Evolutionary conservation across 1,284 basidiomycete species (phyloP), one percentile per base, ranked within the genome.

Genomic region (Apiotrichum mycotoxinovorans): DNA sequence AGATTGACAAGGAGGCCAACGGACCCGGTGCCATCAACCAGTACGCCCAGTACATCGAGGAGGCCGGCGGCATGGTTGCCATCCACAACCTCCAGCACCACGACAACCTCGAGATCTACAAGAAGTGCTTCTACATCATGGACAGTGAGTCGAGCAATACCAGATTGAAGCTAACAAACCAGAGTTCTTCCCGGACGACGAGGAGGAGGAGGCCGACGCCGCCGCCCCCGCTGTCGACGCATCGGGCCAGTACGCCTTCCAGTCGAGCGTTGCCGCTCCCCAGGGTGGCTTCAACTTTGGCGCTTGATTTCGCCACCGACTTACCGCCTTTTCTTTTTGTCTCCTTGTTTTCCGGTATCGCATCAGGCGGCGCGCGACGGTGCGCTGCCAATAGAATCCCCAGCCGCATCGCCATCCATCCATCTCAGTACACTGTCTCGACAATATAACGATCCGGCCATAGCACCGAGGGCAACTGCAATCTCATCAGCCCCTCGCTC

Each of bases 111-210:
- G 95, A 98, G 72, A 98, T 98, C 72, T 83, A 98, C 83, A 98
- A 97, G 84, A 98, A 98, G 82, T 95, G 94, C 61, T 98, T 96
- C 85, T 95, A 93, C 79, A 97, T 98, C 76, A 96, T 96, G 92
- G 92, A 95, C 80, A 94, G 74, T 77, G 63, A 69, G 68, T 72
- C 10, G 14, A 17, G 40, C 7, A 30, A 12, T 5, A 30, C 30
- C 30, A 30, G 12, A 12, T 30, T 5, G 7, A 30, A 30, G 30
- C 30, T 30, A 12, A 27, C 43, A 44, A 44, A 7, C 3, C 57
- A 72, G 68, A 73, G 65, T 78, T 75, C 71, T 69, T 71, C 35
- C 73, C 75, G 52, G 78, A 77, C 52, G 75, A 78, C 52, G 78
- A 82, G 66, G 81, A 81, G 60, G 82, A 81, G 61, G 81, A 80